Conservation (phyloP, 106 monocot genomes). For the Hemerocallis citrina region DNA sequence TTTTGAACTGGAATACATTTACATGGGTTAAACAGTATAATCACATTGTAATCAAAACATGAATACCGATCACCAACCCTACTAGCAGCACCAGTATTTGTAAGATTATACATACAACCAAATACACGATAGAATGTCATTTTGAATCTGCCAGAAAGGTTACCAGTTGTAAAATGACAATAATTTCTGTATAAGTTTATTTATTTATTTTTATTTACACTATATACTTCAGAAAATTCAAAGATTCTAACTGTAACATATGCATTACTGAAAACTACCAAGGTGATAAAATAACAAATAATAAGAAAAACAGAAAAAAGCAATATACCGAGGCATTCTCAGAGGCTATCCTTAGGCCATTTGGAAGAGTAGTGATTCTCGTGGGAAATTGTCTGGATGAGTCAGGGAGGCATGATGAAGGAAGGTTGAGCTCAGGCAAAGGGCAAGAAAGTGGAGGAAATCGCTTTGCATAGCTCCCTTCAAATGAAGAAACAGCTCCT, state of each 20-base stretch:
- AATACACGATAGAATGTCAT: too few relatives aligned
- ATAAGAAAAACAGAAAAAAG: background rate
- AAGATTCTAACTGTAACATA: background rate
- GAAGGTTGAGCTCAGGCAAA: constrained; percentile 36
- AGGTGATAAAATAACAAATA: background rate
- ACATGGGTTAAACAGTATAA: too few relatives aligned
- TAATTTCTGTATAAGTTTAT: too few relatives aligned
- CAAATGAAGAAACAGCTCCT: constrained; percentile 9
- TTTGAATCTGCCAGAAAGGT: too few relatives aligned
- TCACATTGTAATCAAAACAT: too few relatives aligned
- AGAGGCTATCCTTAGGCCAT: constrained; percentile 69
- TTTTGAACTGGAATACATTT: too few relatives aligned
- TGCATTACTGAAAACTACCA: background rate
- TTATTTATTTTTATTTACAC: too few relatives aligned
- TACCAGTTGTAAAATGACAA: too few relatives aligned
- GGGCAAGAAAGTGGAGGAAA: constrained; percentile 44
- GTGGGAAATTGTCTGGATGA: constrained; percentile 27
- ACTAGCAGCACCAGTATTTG: too few relatives aligned
- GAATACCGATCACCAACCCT: too few relatives aligned
- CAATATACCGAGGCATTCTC: constrained; percentile 48
- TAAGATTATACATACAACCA: too few relatives aligned
- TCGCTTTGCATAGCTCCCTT: constrained; percentile 18
- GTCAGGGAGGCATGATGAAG: constrained; percentile 21
- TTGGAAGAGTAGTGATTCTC: constrained; percentile 59
- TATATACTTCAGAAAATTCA: too few relatives aligned